phyloP scores from a whole-genome alignment of 2,329 filamentous ascomycete species.

The Botryotinia calthae region DNA sequence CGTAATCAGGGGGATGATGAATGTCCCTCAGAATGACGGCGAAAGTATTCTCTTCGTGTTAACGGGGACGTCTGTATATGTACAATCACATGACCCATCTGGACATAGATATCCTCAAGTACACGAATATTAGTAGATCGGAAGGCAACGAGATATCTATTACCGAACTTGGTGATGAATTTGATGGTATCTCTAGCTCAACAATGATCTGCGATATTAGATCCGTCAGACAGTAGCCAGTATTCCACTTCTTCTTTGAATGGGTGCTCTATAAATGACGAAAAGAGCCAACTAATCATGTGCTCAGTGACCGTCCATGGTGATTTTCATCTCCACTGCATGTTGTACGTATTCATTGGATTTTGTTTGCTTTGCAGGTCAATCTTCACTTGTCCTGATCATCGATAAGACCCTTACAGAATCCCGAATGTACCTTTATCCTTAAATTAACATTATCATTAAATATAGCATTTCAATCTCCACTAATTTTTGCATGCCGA shows the following conservation, averaged over 20 bases:
- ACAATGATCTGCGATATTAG: neutral
- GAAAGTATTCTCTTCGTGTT: neutral
- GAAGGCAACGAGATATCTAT: neutral
- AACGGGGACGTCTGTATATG: neutral
- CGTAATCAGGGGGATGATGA: neutral
- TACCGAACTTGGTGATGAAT: neutral
- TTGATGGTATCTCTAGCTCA: neutral
- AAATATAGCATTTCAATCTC: slow-evolving; percentile 33
- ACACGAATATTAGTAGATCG: neutral
- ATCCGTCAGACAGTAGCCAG: neutral
- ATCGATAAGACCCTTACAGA: neutral
- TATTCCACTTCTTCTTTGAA: too few species aligned
- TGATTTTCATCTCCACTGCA: neutral
- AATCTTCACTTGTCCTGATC: neutral
- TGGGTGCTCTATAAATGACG: neutral
- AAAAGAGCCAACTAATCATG: neutral
- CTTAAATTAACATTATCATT: slow-evolving; percentile 18
- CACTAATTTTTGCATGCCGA: slow-evolving; percentile 82
- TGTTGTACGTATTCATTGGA: neutral
- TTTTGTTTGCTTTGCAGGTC: neutral
- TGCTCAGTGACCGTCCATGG: neutral
- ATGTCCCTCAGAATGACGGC: neutral
- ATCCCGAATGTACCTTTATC: neutral
- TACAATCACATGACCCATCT: neutral
- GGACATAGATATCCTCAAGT: neutral